Percentiles rank a stretch among this genome's conserved stretches.
These are phyloP conservation scores for Blastobotrys ciferrii DNA, from an alignment of 1,139 yeast genomes.

Conservation along the genomic window DNA sequence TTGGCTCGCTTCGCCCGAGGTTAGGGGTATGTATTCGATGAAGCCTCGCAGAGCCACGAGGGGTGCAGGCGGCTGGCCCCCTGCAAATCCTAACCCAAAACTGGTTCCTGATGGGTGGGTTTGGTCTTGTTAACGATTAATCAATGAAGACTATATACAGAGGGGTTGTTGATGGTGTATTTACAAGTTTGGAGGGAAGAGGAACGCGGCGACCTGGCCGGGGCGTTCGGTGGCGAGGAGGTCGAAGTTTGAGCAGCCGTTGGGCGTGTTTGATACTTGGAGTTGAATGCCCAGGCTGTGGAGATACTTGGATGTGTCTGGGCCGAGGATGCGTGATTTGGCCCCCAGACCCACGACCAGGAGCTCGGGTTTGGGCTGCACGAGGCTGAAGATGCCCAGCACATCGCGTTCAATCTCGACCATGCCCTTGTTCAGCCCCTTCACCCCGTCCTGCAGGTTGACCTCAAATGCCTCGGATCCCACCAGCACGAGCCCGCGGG, in stretches of 20 bases:
- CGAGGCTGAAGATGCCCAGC: constrained; percentile 50
- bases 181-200: constrained; percentile 67
- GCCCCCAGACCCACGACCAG: constrained; percentile 68
- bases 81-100: too few species aligned
- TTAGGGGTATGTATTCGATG: too few species aligned
- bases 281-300: constrained; percentile 62
- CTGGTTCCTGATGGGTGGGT: too few species aligned
- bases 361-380: constrained; percentile 78
- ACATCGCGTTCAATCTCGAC: constrained; percentile 40
- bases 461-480: constrained; percentile 65
- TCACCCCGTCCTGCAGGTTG: constrained; percentile 41
- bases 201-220: constrained; percentile 61
- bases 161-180: too few species aligned
- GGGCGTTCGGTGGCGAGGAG: constrained; percentile 80
- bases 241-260: constrained; percentile 72
- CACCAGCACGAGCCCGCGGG: constrained; percentile 56
- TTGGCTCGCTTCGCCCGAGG: too few species aligned
- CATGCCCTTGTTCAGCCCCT: constrained; percentile 38
- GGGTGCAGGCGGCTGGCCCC: too few species aligned
- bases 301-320: constrained; percentile 49
- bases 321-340: constrained; percentile 60
- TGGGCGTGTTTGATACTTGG: constrained; percentile 63
- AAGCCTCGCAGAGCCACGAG: too few species aligned
- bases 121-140: too few species aligned
- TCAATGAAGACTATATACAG: too few species aligned